Evolutionary conservation across 2,329 filamentous ascomycete species (phyloP).

Genomic region (Domatiomyces globalis): DNA sequence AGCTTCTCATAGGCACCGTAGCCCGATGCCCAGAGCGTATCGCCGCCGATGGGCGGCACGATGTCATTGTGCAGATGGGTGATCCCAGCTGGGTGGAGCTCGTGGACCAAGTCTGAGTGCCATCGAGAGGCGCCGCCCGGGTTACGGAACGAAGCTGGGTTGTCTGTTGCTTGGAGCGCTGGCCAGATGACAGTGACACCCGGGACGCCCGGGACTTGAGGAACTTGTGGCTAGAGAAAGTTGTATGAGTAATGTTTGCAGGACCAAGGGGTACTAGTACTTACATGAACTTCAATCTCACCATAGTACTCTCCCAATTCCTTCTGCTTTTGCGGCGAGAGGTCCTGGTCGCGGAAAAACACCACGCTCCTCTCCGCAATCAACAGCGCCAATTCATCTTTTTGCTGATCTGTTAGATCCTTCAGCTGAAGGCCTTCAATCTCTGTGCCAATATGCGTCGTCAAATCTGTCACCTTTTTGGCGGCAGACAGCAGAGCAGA

Average conservation of each 20-base stretch:
- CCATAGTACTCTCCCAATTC: constrained; percentile 21
- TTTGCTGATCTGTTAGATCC: constrained; percentile 48
- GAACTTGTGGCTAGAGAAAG: constrained; percentile 44
- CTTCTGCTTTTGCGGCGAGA: constrained; percentile 27
- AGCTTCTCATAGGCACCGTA: constrained; percentile 43
- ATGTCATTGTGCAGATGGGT: constrained; percentile 39
- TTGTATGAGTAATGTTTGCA: constrained; percentile 41
- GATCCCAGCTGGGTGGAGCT: constrained; percentile 40
- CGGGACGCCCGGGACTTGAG: constrained; percentile 35
- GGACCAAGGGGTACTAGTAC: constrained; percentile 39
- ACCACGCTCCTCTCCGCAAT: constrained; percentile 38
- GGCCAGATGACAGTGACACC: constrained; percentile 46
- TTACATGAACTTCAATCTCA: constrained; percentile 34
- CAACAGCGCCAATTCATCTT: constrained; percentile 46
- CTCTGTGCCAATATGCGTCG: constrained; percentile 30
- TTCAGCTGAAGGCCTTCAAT: constrained; percentile 29
- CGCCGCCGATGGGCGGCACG: constrained; percentile 33
- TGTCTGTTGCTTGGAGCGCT: constrained; percentile 38
- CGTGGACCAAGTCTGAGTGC: constrained; percentile 43
- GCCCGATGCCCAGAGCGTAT: constrained; percentile 38
- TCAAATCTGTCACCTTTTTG: constrained; percentile 37
- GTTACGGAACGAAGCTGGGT: constrained; percentile 51
- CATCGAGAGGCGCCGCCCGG: constrained; percentile 41
- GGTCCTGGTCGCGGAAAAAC: constrained; percentile 37
- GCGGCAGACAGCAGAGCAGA: constrained; percentile 27